phyloP scores from a whole-genome alignment of 78 protist genomes.

The Chrysochromulina parva region DNA sequence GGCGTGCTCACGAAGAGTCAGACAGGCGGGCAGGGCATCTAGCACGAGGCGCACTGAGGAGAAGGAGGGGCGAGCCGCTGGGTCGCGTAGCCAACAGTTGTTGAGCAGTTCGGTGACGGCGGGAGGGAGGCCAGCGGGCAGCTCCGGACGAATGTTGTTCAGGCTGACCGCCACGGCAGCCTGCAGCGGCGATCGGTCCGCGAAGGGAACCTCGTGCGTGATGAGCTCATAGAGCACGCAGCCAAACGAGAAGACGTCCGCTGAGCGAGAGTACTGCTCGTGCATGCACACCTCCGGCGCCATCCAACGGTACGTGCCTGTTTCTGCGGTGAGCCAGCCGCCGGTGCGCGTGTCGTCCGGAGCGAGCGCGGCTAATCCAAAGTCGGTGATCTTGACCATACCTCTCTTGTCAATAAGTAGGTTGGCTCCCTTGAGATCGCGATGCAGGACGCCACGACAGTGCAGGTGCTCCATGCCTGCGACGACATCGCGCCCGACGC shows the following conservation, averaged over 20 bases:
- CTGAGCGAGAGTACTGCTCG: constrained; percentile 47
- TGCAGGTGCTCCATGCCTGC: not conserved
- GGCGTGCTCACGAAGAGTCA: not conserved
- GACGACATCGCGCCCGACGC: not conserved
- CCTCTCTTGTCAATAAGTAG: not conserved
- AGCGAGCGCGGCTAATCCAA: not conserved
- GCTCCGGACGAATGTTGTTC: not conserved
- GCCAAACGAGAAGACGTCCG: not conserved
- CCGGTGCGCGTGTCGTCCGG: not conserved
- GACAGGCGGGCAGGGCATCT: not conserved
- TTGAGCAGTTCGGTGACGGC: not conserved
- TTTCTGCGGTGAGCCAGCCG: not conserved
- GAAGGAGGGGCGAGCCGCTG: not conserved
- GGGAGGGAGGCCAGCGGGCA: not conserved
- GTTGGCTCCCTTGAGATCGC: not conserved
- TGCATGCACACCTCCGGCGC: constrained; percentile 65
- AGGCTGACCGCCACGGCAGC: not conserved
- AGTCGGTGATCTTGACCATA: not conserved
- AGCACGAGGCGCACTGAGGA: not conserved
- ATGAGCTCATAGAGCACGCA: not conserved
- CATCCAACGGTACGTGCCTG: not conserved
- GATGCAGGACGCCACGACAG: not conserved
- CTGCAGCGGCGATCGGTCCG: not conserved
- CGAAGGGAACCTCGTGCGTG: not conserved
- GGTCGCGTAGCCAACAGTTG: not conserved